phyloP scores from a whole-genome alignment of 2,329 filamentous ascomycete genomes.

The Emydomyces testavorans region DNA sequence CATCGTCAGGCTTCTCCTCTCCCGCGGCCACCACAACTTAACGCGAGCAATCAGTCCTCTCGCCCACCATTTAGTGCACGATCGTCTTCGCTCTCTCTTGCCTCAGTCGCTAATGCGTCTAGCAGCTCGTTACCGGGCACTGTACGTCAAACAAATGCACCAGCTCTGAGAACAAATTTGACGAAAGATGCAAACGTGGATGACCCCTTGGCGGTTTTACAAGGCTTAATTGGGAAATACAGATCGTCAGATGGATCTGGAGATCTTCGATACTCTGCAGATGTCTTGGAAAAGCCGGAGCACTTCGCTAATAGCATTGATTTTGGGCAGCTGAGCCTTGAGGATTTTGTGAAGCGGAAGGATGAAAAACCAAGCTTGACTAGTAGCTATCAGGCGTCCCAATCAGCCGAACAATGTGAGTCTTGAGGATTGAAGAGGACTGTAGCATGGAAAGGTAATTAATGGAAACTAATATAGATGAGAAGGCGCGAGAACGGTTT shows the following conservation, averaged over 20 bases:
- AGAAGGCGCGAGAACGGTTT: conserved; percentile 71
- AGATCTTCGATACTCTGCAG: conserved; percentile 12
- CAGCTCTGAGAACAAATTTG: conserved; percentile 49
- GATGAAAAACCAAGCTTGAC: conserved; percentile 21
- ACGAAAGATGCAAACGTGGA: conserved; percentile 39
- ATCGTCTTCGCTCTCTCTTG: conserved; percentile 67
- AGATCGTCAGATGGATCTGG: conserved; percentile 3
- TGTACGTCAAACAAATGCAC: conserved; percentile 55
- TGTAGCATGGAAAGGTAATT: neutral
- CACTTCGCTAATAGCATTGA: conserved; percentile 56
- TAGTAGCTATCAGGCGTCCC: conserved; percentile 35
- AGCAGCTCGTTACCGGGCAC: conserved; percentile 60
- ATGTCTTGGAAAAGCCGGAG: conserved; percentile 25
- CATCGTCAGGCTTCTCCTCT: conserved; percentile 62
- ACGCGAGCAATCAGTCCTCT: conserved; percentile 56
- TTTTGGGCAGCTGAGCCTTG: conserved; percentile 65
- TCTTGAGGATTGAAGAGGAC: neutral
- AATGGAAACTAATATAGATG: conserved; percentile 41
- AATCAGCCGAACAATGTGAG: conserved; percentile 63
- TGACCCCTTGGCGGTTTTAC: conserved; percentile 62
- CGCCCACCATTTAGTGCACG: conserved; percentile 58
- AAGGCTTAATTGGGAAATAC: conserved; percentile 43
- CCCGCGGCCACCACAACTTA: conserved; percentile 54
- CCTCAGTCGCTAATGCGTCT: conserved; percentile 60
- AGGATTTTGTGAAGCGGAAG: conserved; percentile 49